Evolutionary conservation across 108 stramenopile genomes (phyloP).

Genomic region (Epipyxis sp.): DNA sequence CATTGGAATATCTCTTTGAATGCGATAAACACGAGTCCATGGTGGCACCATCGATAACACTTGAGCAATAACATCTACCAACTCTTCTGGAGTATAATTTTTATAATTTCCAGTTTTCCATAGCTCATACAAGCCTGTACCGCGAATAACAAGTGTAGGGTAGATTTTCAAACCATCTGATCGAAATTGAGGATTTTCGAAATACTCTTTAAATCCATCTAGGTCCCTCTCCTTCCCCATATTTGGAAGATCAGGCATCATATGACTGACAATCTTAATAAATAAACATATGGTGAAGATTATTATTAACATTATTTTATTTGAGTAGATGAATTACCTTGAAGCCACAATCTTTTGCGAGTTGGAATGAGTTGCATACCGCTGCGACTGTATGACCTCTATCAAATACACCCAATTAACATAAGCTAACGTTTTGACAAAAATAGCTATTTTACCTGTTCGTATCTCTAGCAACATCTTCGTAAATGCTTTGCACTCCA

Average conservation of each 20-base stretch:
- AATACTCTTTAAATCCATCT: constrained; percentile 79
- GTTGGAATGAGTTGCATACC: constrained; percentile 77
- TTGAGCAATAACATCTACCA: constrained; percentile 83
- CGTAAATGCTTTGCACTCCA: constrained; percentile 72
- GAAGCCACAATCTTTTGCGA: constrained; percentile 93
- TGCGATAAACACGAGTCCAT: constrained; percentile 90
- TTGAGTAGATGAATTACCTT: too few species aligned
- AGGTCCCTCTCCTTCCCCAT: constrained; percentile 84
- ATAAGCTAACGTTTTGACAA: too few species aligned
- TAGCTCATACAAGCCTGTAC: constrained; percentile 89
- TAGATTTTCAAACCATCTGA: constrained; percentile 91
- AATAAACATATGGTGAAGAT: too few species aligned
- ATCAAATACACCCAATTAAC: too few species aligned
- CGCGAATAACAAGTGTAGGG: constrained; percentile 89
- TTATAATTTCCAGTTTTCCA: constrained; percentile 82
- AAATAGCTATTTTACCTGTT: constrained; percentile 1
- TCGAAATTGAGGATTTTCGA: constrained; percentile 84
- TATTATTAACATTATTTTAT: too few species aligned
- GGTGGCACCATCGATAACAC: constrained; percentile 84
- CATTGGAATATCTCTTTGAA: constrained; percentile 96
- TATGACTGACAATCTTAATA: constrained; percentile 30
- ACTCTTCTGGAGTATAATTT: constrained; percentile 88
- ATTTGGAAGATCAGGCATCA: constrained; percentile 69
- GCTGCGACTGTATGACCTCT: constrained; percentile 32
- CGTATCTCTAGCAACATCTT: constrained; percentile 25